Evolutionary conservation across 2,329 filamentous ascomycete species (phyloP), one percentile per base, ranked within the genome.

Genomic region (Stemphylium vesicarium): DNA sequence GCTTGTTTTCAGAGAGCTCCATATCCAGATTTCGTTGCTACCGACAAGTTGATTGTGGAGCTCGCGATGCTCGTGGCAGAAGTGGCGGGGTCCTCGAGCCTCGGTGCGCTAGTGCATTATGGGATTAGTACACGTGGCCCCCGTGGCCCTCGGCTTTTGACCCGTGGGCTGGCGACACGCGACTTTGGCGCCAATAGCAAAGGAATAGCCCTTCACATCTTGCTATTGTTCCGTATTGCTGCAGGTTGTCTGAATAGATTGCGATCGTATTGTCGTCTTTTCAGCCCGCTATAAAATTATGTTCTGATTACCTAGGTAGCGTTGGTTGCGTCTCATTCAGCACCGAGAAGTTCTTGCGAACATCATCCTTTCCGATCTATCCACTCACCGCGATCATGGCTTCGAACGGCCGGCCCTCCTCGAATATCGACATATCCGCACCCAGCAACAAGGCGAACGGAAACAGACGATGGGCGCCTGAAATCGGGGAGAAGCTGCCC

Each of bases 1-100:
- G 63, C 59, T 71, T 75, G 62, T 78, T 77, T 47, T 76, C 74
- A 10, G 68, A 70, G 0, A 68, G 22, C 2, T 58, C 56, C 72
- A 74, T 50, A 16, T 18, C 13, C 70, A 39, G 22, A 22, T 29
- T 7, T 1, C 12, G 42, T 15, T 35, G 4, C 13, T 45, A 9
- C 22, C 6, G 48, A 47, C 29, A 26, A 10, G 26, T 29, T 29
- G 26, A 29, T 10, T 29, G 13, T 29, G 20, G 10, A 38, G 12
- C 15, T 5, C n/a, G 29, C 8, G 31, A 35, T 45, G 22, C 38
- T 5, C 26, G 16, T 15, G 16, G 26, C 18, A 43, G n/a, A 42
- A 33, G 50, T 43, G 9, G 43, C 38, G 39, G 24, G 35, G 38
- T 15, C 5, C 5, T 24, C 20, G 13, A 12, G 16, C 12, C 31